phyloP scores from a whole-genome alignment of 2,329 filamentous ascomycete genomes.

The Harringtonia lauricola region DNA sequence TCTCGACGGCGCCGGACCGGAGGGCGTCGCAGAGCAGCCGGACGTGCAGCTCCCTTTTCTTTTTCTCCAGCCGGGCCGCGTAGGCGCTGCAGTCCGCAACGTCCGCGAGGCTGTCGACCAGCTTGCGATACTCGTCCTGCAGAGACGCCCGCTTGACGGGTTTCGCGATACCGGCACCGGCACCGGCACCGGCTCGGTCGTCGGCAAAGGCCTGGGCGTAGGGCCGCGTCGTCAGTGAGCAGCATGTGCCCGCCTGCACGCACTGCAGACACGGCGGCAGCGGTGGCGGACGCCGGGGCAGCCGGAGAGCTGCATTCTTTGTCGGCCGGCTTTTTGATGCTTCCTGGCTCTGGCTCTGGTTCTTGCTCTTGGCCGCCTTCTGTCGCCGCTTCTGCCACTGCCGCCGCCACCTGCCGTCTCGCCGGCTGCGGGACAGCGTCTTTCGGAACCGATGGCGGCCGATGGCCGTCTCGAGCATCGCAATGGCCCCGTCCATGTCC shows the following conservation, averaged over 20 bases:
- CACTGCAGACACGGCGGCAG: constrained; percentile 13
- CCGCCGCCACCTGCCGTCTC: not conserved
- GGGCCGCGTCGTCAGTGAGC: constrained; percentile 9
- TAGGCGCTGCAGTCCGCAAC: not conserved
- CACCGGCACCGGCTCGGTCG: constrained; percentile 1
- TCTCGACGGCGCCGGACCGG: constrained; percentile 1
- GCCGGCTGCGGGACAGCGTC: not conserved
- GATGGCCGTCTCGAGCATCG: not conserved
- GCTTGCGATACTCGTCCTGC: not conserved
- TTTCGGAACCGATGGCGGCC: not conserved
- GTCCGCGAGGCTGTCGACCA: not conserved
- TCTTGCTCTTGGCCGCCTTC: not conserved
- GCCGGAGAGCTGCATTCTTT: not conserved
- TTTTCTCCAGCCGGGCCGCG: not conserved
- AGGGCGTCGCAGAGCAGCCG: constrained; percentile 4
- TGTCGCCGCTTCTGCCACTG: not conserved
- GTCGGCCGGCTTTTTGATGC: not conserved
- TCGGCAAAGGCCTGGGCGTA: constrained; percentile 5
- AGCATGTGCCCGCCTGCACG: constrained; percentile 5
- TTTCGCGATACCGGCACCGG: too few relatives aligned
- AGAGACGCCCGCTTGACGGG: not conserved
- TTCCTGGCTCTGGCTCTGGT: not conserved
- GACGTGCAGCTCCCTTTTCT: constrained; percentile 8
- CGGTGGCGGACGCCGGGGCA: constrained; percentile 2
- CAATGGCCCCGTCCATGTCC: not conserved